Percentiles rank a stretch among this genome's conserved stretches.
These are phyloP conservation scores for Capsicum baccatum DNA, from an alignment of 257 asterid species.

Conservation along the genomic window DNA sequence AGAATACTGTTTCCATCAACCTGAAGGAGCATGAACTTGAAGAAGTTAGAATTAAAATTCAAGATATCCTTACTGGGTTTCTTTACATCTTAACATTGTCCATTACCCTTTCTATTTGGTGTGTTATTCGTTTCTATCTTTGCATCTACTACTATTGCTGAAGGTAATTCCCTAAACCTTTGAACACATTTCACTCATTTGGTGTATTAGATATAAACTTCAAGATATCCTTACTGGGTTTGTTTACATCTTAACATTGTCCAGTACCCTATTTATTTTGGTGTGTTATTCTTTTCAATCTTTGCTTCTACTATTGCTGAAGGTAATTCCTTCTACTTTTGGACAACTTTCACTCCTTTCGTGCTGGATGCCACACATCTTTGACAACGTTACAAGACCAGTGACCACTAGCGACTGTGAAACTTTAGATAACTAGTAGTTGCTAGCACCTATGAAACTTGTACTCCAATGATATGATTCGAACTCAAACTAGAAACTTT, in stretches of 20 bases:
- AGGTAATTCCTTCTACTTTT: neutral
- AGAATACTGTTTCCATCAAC: conserved; percentile 55
- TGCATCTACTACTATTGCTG: conserved; percentile 15
- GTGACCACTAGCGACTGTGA: neutral
- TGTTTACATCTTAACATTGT: conserved; percentile 33
- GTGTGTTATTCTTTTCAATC: conserved; percentile 6
- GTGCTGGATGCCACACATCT: neutral
- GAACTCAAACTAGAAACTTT: neutral
- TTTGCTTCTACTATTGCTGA: conserved; percentile 22
- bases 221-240: conserved; percentile 75
- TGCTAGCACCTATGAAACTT: neutral
- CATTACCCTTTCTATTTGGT: conserved; percentile 29
- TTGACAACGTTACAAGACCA: neutral
- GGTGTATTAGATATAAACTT: conserved; percentile 57
- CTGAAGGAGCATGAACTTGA: conserved; percentile 64
- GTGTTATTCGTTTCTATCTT: conserved; percentile 17
- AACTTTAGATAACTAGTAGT: neutral
- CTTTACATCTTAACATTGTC: conserved; percentile 31
- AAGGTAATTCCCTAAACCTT: neutral
- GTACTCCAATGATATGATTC: neutral
- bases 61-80: conserved; percentile 75
- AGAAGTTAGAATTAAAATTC: conserved; percentile 66
- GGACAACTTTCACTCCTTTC: conserved; percentile 2
- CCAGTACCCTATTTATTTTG: conserved; percentile 30
- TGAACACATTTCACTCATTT: too few species aligned